Base-by-base conservation (phyloP, 129 eudicot species). In the Flaveria trinervia region DNA sequence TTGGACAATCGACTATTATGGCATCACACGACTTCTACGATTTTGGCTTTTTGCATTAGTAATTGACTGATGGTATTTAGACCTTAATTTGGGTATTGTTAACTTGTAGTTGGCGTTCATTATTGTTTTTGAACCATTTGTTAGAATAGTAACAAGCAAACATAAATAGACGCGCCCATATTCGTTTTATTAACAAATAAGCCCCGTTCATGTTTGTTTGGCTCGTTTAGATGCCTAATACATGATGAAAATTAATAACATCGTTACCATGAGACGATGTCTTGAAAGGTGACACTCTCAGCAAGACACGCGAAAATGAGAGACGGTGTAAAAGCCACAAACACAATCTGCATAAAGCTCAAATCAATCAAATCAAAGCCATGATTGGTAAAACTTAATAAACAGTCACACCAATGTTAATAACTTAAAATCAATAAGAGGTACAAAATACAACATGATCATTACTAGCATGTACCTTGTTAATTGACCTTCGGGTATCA, bases 201-300 rank as follows among this genome's bases (percentile, higher is more conserved):
- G 7, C 39, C 39, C 6, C 3, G 39, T 33, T 33, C 7, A 36
- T 36, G 41, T 36, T 36, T 5, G 8, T 36, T 36, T 3, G 41
- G 41, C 0, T 36, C 41, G 4, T 36, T 5, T 36, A 36, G 1
- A 36, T 0, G 7, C 7, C 41, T 36, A 36, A 12, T 13, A 48
- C 15, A 48, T 1, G 16, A 11, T n/a, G 4, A 52, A 15, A 14
- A 46, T 20, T 20, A 33, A n/a, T 9, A 2, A 11, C 10, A 48
- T 36, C 9, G 36, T 22, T 90, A 93, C 98, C 96, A 90, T 55
- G 97, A 85, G 80, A 93, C 77, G 14, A 93, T 87, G 85, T 93
- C 97, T 50, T 91, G 79, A 75, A 91, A 70, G 18, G 96, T 84
- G 61, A 94, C 98, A 12, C 96, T 89, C 81, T 87, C 84, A 1